Evolutionary conservation across 1,139 yeast genomes (phyloP).

Genomic region (Entelexis sorbosivorans): DNA sequence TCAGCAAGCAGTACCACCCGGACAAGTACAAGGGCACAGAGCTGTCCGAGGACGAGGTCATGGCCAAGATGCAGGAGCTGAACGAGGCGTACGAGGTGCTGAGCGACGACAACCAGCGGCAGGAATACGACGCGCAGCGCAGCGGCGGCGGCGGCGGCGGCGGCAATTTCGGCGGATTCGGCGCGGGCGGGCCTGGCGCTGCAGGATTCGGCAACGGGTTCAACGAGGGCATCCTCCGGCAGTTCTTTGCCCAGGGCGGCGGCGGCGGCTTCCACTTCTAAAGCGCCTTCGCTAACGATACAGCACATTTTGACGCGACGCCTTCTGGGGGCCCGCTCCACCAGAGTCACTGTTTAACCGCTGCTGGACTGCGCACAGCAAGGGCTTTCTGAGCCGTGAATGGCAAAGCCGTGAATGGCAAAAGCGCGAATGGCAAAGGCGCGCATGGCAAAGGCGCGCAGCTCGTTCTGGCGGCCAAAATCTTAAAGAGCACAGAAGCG

Average conservation of each 20-base stretch:
- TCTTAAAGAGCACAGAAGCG: too few species aligned
- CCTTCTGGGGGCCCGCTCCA: too few species aligned
- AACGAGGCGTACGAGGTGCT: slow-evolving; percentile 88
- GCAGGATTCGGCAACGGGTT: not conserved
- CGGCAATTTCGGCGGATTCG: too few species aligned
- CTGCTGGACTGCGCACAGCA: too few species aligned
- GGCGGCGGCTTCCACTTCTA: not conserved
- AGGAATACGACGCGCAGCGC: slow-evolving; percentile 35
- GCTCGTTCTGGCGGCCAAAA: too few species aligned
- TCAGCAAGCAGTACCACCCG: slow-evolving; percentile 78
- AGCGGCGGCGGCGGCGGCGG: slow-evolving; percentile 14
- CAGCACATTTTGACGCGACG: too few species aligned
- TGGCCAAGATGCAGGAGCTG: slow-evolving; percentile 78
- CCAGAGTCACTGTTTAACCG: too few species aligned
- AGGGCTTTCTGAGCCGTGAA: too few species aligned
- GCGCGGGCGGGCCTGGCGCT: slow-evolving; percentile 18
- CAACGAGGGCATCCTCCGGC: not conserved
- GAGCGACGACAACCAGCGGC: slow-evolving; percentile 51
- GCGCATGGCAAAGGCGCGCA: too few species aligned
- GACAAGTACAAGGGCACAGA: slow-evolving; percentile 66
- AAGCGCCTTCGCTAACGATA: not conserved
- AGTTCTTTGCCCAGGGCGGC: not conserved
- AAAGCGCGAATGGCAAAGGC: too few species aligned
- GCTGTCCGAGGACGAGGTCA: slow-evolving; percentile 57
- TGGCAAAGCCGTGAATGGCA: too few species aligned